Conservation (phyloP, 495 filamentous ascomycete species). For the Penicillium malachiteum region DNA sequence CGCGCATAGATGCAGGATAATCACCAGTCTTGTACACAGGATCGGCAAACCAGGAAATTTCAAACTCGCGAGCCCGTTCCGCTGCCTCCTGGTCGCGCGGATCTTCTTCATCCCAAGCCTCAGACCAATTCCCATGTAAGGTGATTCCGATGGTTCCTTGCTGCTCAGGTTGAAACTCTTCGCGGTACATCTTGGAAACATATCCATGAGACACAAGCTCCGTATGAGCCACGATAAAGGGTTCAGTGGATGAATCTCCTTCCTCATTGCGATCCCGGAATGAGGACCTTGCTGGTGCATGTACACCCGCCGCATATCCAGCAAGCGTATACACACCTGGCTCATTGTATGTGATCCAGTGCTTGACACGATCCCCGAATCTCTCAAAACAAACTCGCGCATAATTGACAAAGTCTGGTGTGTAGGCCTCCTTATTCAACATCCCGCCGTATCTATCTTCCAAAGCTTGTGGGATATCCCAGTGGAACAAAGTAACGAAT, state of each 20-base stretch:
- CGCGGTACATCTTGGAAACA: slow-evolving; percentile 39
- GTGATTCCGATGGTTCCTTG: slow-evolving; percentile 48
- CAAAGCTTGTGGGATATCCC: slow-evolving; percentile 46
- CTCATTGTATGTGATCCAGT: slow-evolving; percentile 55
- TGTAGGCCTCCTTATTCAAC: slow-evolving; percentile 42
- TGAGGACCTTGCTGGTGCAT: slow-evolving; percentile 45
- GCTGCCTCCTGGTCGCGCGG: slow-evolving; percentile 42
- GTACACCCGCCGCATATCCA: slow-evolving; percentile 50
- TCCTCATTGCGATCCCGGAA: slow-evolving; percentile 43
- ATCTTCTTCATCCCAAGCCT: slow-evolving; percentile 46
- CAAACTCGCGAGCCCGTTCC: slow-evolving; percentile 47
- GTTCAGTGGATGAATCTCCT: slow-evolving; percentile 49
- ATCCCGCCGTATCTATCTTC: slow-evolving; percentile 49
- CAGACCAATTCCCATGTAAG: slow-evolving; percentile 50
- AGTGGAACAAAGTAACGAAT: slow-evolving; percentile 51
- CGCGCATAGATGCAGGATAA: slow-evolving; percentile 49
- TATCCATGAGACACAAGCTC: slow-evolving; percentile 44
- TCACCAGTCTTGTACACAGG: slow-evolving; percentile 48
- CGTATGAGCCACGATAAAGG: slow-evolving; percentile 45
- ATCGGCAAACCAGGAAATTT: slow-evolving; percentile 51
- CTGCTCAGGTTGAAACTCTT: slow-evolving; percentile 42
- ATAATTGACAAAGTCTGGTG: slow-evolving; percentile 46
- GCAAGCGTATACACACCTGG: slow-evolving; percentile 44
- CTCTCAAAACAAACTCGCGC: slow-evolving; percentile 45
- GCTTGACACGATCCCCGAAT: slow-evolving; percentile 45